phyloP scores from a whole-genome alignment of 441 rosid species.

The Geranium incanum region DNA sequence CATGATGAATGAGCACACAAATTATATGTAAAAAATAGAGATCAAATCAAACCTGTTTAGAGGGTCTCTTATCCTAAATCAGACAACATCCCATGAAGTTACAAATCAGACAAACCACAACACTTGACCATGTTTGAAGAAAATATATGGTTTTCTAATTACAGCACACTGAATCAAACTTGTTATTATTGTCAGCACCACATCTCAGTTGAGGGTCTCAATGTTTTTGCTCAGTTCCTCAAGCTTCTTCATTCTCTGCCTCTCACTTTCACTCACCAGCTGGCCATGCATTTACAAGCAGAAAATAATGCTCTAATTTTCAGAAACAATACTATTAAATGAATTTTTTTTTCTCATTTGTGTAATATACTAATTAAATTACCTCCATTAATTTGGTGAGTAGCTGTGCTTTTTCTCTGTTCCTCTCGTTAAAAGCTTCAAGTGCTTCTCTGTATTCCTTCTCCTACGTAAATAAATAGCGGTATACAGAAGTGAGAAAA shows the following conservation, averaged over 20 bases:
- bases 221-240: slow-evolving; percentile 75
- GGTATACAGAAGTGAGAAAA: too few relatives aligned
- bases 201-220: slow-evolving; percentile 34
- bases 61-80: slow-evolving; percentile 7
- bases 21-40: not conserved
- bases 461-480: slow-evolving; percentile 38
- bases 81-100: slow-evolving; percentile 6
- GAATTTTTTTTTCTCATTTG: not conserved
- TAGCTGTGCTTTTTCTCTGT: slow-evolving; percentile 66
- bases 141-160: slow-evolving; percentile 20
- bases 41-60: not conserved
- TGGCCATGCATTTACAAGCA: slow-evolving; percentile 21
- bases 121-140: slow-evolving; percentile 15
- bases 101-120: slow-evolving; percentile 17
- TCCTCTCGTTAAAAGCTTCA: slow-evolving; percentile 83
- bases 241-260: slow-evolving; percentile 68
- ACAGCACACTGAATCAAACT: slow-evolving; percentile 23
- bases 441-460: slow-evolving; percentile 81
- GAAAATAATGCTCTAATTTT: not conserved
- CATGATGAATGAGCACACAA: not conserved
- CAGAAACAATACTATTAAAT: not conserved
- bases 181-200: slow-evolving; percentile 14
- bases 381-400: slow-evolving; percentile 84
- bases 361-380: slow-evolving; percentile 3
- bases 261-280: slow-evolving; percentile 85